phyloP scores from a whole-genome alignment of 495 filamentous ascomycete species.

The Bryoglossum gracile region DNA sequence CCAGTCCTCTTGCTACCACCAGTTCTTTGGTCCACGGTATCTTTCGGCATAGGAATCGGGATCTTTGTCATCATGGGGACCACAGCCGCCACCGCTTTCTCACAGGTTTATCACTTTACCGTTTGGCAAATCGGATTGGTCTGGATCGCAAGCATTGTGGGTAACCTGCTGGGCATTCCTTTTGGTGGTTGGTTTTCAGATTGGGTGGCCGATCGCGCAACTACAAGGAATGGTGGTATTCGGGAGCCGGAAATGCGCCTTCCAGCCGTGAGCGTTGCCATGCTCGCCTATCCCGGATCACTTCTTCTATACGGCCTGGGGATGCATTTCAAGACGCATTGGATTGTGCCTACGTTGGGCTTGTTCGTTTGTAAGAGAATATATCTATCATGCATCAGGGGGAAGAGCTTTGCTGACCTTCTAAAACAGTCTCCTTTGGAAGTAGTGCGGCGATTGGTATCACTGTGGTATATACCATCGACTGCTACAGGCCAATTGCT shows the following conservation, averaged over 20 bases:
- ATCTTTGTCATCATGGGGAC: conserved; percentile 44
- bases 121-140: conserved; percentile 42
- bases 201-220: conserved; percentile 40
- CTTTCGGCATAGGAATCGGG: conserved; percentile 42
- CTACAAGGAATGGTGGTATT: conserved; percentile 40
- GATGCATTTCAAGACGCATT: conserved; percentile 39
- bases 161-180: conserved; percentile 37
- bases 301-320: conserved; percentile 45
- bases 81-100: conserved; percentile 40
- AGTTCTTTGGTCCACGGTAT: conserved; percentile 42
- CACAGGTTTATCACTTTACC: conserved; percentile 34
- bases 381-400: no score
- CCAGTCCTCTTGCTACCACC: conserved; percentile 38
- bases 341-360: conserved; percentile 45
- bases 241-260: conserved; percentile 48
- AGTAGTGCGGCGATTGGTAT: no score
- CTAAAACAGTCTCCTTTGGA: no score
- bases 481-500: conserved; percentile 44
- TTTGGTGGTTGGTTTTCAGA: conserved; percentile 43
- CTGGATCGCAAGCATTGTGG: conserved; percentile 40
- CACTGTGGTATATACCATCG: conserved; percentile 45
- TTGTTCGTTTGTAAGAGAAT: no score
- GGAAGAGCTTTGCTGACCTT: no score
- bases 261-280: conserved; percentile 35
- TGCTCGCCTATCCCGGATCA: conserved; percentile 36